Conservation (phyloP, 768 basidiomycete species). For the Inosperma sp. region DNA sequence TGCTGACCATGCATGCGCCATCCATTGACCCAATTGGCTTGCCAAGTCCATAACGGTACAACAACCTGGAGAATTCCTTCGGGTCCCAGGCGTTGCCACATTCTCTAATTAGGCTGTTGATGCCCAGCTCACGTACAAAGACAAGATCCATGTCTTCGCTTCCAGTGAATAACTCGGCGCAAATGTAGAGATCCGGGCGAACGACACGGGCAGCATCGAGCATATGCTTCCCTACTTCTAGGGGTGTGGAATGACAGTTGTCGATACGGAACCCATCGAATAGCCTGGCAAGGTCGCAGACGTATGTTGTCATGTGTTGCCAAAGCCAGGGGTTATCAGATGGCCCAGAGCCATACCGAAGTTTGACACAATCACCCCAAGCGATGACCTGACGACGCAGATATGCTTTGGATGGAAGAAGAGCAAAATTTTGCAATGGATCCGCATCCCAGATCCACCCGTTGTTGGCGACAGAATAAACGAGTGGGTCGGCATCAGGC, state of each 20-base stretch:
- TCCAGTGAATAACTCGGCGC: conserved; percentile 96
- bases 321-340: conserved; percentile 91
- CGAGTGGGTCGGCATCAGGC: conserved; percentile 40
- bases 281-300: conserved; percentile 67
- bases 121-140: conserved; percentile 87
- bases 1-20: conserved; percentile 69
- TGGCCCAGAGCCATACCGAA: conserved; percentile 83
- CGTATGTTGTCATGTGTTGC: conserved; percentile 85
- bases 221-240: conserved; percentile 93
- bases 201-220: conserved; percentile 86
- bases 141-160: conserved; percentile 88
- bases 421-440: conserved; percentile 91
- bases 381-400: conserved; percentile 93
- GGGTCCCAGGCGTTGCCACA: conserved; percentile 89
- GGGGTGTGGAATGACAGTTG: conserved; percentile 96
- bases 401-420: conserved; percentile 89
- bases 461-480: conserved; percentile 90
- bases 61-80: conserved; percentile 83
- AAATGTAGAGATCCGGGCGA: conserved; percentile 92
- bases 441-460: conserved; percentile 99
- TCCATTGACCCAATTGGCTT: conserved; percentile 99
- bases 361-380: conserved; percentile 98
- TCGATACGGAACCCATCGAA: conserved; percentile 98
- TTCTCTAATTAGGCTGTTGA: conserved; percentile 93
- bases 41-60: conserved; percentile 87